Conservation (phyloP, 1,139 yeast genomes). For the Candida sp. region DNA sequence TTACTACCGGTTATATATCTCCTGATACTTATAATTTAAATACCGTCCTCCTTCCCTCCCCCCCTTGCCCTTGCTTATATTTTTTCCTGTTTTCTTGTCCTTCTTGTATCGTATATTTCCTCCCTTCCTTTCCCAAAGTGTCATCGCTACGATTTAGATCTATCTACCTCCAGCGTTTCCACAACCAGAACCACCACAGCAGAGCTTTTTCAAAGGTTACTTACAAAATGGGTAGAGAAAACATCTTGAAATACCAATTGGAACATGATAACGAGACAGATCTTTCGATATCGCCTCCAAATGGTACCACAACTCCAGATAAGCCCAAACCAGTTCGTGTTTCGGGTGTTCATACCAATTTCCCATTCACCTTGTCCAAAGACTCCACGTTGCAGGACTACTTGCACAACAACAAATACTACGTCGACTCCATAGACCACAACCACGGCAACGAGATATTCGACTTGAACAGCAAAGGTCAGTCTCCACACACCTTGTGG, state of each 20-base stretch:
- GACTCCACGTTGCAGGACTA: conserved; percentile 67
- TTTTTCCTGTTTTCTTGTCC: not conserved
- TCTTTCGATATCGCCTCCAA: conserved; percentile 18
- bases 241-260: conserved; percentile 44
- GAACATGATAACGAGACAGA: conserved; percentile 47
- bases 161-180: not conserved
- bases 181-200: not conserved
- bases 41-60: not conserved
- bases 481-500: conserved; percentile 93
- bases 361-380: conserved; percentile 61
- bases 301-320: conserved; percentile 1
- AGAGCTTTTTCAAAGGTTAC: conserved; percentile 4
- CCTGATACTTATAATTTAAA: no score
- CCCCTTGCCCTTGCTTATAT: not conserved
- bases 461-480: conserved; percentile 80
- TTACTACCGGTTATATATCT: no score
- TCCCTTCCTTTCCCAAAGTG: not conserved
- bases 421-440: conserved; percentile 63
- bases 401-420: conserved; percentile 67
- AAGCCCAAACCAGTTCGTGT: conserved; percentile 9
- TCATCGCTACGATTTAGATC: not conserved
- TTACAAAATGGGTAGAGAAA: conserved; percentile 47
- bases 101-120: not conserved
- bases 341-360: conserved; percentile 22
- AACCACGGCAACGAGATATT: conserved; percentile 67